phyloP scores from a whole-genome alignment of 495 filamentous ascomycete species.

The Penicillium manginii region DNA sequence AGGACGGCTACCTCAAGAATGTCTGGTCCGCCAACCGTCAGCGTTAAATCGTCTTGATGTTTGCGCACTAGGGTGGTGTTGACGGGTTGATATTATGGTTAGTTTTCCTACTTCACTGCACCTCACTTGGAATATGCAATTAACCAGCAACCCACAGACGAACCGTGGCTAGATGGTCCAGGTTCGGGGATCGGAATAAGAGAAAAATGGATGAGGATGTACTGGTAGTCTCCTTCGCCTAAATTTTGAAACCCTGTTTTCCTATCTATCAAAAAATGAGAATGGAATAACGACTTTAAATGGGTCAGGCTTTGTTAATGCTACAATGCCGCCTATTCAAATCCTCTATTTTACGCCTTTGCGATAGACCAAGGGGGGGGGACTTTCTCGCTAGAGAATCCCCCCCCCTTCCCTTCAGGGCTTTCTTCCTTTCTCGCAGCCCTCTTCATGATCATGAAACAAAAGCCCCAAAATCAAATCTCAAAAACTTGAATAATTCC shows the following conservation, averaged over 20 bases:
- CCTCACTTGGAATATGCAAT: background rate
- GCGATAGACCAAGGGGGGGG: constrained; percentile 17
- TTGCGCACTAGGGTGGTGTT: constrained; percentile 27
- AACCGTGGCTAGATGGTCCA: constrained; percentile 37
- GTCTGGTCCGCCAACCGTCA: constrained; percentile 83
- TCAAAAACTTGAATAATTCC: constrained; percentile 11
- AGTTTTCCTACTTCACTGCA: background rate
- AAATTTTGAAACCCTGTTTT: constrained; percentile 33
- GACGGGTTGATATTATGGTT: constrained; percentile 41
- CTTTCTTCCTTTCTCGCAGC: constrained; percentile 8
- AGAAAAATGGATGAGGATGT: constrained; percentile 28
- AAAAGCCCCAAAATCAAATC: constrained; percentile 16
- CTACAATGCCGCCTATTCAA: constrained; percentile 23
- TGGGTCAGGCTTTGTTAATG: constrained; percentile 27
- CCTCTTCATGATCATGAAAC: constrained; percentile 10
- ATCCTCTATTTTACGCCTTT: constrained; percentile 12
- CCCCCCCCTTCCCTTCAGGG: background rate
- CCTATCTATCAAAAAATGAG: constrained; percentile 39
- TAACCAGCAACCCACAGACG: constrained; percentile 17
- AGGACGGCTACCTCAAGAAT: constrained; percentile 92
- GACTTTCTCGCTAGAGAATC: background rate
- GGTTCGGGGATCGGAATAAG: constrained; percentile 35
- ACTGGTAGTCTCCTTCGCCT: constrained; percentile 27
- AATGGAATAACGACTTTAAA: constrained; percentile 40
- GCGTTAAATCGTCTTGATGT: constrained; percentile 55